Conservation (phyloP, 495 filamentous ascomycete species). For the Astrocystis sublimbata region DNA sequence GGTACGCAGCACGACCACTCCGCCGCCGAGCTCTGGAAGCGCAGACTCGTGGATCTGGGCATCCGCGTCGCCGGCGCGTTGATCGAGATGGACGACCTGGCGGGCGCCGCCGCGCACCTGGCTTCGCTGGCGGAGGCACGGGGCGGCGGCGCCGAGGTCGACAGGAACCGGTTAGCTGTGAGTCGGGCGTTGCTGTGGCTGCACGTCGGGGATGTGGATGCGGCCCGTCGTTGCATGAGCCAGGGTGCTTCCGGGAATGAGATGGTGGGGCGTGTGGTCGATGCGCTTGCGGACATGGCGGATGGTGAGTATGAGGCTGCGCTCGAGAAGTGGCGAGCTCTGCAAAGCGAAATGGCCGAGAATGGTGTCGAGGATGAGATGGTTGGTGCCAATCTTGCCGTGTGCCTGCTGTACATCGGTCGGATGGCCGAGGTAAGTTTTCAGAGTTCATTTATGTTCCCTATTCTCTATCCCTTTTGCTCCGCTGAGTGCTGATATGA, state of each 20-base stretch:
- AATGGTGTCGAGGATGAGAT: slow-evolving; percentile 51
- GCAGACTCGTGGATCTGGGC: slow-evolving; percentile 70
- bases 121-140: slow-evolving; percentile 43
- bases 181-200: slow-evolving; percentile 68
- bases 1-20: slow-evolving; percentile 41
- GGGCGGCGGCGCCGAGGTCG: slow-evolving; percentile 20
- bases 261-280: slow-evolving; percentile 45
- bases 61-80: slow-evolving; percentile 75
- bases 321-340: slow-evolving; percentile 59
- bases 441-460: slow-evolving; percentile 12
- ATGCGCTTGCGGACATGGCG: slow-evolving; percentile 73
- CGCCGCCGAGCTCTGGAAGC: slow-evolving; percentile 63
- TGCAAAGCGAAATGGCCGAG: slow-evolving; percentile 46
- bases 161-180: slow-evolving; percentile 36
- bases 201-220: slow-evolving; percentile 71
- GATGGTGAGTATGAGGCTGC: slow-evolving; percentile 71
- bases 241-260: slow-evolving; percentile 26
- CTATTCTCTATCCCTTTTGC: not conserved
- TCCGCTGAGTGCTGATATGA: slow-evolving; percentile 18
- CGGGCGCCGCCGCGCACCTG: slow-evolving; percentile 71
- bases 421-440: slow-evolving; percentile 65
- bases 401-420: slow-evolving; percentile 79
- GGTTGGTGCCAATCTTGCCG: slow-evolving; percentile 75
- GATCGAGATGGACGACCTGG: slow-evolving; percentile 88
- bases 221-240: slow-evolving; percentile 57